Conservation (phyloP, 192 early-diverging fungal genomes). For the Backusella morwellensis region DNA sequence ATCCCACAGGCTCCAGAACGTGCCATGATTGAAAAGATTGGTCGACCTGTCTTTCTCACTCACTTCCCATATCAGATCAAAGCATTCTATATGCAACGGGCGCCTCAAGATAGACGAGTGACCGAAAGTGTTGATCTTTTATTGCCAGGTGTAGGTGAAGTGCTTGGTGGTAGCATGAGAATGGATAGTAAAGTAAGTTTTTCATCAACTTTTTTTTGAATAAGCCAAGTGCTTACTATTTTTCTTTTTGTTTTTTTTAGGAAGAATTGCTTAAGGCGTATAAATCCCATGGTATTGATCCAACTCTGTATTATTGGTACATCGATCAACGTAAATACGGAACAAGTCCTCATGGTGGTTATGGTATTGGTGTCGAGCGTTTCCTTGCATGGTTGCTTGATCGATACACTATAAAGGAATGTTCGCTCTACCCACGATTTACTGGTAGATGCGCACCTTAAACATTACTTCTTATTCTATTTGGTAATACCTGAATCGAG, state of each 20-base stretch:
- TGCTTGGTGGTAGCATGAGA: conserved; percentile 98
- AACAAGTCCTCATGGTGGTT: conserved; percentile 94
- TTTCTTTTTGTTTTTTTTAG: neutral
- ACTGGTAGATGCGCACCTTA: conserved; percentile 81
- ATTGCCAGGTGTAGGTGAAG: conserved; percentile 98
- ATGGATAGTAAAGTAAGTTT: conserved; percentile 74
- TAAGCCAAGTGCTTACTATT: neutral
- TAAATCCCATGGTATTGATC: conserved; percentile 66
- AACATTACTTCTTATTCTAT: no score
- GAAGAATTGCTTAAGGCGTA: conserved; percentile 38
- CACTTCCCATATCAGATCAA: conserved; percentile 97
- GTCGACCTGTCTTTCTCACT: conserved; percentile 90
- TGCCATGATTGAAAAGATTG: conserved; percentile 95
- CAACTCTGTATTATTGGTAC: conserved; percentile 98
- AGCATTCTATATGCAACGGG: conserved; percentile 98
- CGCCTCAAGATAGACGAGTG: conserved; percentile 73
- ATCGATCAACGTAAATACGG: conserved; percentile 99
- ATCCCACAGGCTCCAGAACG: conserved; percentile 98
- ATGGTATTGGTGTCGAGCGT: conserved; percentile 96
- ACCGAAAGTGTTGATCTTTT: conserved; percentile 98
- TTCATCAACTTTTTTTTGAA: neutral
- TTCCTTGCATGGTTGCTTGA: conserved; percentile 96
- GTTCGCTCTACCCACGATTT: conserved; percentile 93
- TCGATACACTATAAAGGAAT: conserved; percentile 85
- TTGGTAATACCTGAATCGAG: no score